These are phyloP conservation scores for Lantana camara DNA, from an alignment of 257 asterid species.

Conservation along the genomic window DNA sequence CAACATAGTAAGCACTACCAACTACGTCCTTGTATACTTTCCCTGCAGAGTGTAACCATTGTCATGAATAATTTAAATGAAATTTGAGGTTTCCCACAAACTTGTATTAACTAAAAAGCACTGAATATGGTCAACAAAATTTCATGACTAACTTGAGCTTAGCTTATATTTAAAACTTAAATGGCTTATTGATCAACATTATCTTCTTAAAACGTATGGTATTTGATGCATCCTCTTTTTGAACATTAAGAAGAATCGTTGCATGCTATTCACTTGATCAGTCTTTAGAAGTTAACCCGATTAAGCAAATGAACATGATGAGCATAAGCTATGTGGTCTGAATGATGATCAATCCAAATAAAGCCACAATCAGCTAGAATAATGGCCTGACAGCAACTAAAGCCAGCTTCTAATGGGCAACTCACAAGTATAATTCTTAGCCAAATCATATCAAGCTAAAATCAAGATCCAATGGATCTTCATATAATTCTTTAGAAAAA, in stretches of 20 bases:
- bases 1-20: constrained; percentile 90
- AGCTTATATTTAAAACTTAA: too few species aligned
- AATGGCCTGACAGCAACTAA: not conserved
- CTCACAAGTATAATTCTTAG: not conserved
- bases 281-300: not conserved
- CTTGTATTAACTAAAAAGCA: not conserved
- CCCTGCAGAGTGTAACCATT: constrained; percentile 43
- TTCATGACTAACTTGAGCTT: too few species aligned
- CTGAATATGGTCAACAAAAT: too few species aligned
- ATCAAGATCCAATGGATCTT: not conserved
- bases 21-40: constrained; percentile 71
- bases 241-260: not conserved
- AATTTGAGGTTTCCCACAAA: not conserved
- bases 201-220: too few species aligned
- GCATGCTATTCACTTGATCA: not conserved
- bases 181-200: too few species aligned
- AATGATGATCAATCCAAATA: not conserved
- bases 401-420: not conserved
- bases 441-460: constrained; percentile 1
- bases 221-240: not conserved
- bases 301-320: not conserved
- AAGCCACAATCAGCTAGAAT: not conserved
- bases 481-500: not conserved
- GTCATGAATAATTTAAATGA: not conserved
- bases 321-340: not conserved